A percentile compares a stretch with the other conserved stretches of the same genome.
Evolutionary conservation across 202 grass and related monocot species (phyloP).

Genomic region (Dendrocalamus latiflorus): DNA sequence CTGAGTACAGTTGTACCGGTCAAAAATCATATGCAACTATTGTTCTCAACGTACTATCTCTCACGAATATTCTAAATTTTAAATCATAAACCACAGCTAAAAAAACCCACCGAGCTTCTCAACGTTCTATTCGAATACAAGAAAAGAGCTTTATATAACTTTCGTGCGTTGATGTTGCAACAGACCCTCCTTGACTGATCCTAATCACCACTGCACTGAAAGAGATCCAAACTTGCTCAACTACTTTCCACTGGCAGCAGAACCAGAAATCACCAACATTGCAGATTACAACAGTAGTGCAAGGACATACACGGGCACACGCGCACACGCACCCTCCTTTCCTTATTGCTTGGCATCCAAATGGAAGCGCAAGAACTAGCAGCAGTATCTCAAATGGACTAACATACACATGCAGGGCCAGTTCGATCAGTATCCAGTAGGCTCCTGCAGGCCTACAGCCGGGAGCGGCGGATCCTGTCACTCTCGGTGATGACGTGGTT

Average conservation of each 20-base stretch:
- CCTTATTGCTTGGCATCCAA: neutral
- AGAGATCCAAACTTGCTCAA: neutral
- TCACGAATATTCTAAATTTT: no score
- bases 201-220: neutral
- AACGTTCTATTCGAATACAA: no score
- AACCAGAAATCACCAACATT: neutral
- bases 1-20: accelerated
- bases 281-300: neutral
- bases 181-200: neutral
- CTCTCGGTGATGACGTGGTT: constrained; percentile 54
- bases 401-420: neutral
- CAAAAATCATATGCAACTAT: no score
- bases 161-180: no score
- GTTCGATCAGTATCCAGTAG: neutral
- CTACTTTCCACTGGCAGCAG: neutral
- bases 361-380: neutral
- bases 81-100: no score
- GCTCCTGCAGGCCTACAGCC: constrained; percentile 34
- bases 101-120: no score
- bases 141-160: no score
- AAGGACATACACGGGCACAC: neutral
- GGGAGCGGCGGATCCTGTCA: constrained; percentile 36
- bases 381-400: constrained; percentile 8
- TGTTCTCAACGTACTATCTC: no score
- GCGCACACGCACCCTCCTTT: neutral